Evolutionary conservation across 495 filamentous ascomycete species (phyloP).

Genomic region (Xylaria scruposa): DNA sequence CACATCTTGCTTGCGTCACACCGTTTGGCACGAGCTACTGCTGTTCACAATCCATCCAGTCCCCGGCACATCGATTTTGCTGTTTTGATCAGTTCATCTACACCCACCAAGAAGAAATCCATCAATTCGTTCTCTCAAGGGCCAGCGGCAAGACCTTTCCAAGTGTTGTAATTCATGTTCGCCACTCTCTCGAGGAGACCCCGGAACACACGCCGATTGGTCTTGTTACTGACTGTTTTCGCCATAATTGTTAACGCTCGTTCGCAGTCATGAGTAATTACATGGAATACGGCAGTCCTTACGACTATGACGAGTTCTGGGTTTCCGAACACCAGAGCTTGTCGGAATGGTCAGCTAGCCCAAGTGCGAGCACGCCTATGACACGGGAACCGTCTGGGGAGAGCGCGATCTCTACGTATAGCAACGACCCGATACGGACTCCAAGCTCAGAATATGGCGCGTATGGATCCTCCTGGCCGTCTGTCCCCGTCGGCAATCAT

Average conservation of each 20-base stretch:
- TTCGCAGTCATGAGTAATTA: neutral
- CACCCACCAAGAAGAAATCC: neutral
- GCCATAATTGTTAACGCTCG: neutral
- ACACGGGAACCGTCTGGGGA: conserved; percentile 19
- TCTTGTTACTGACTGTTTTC: neutral
- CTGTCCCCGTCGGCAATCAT: neutral
- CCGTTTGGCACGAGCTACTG: neutral
- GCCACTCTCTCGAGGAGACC: neutral
- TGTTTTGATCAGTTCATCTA: neutral
- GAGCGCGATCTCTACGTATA: conserved; percentile 11
- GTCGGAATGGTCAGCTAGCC: conserved; percentile 10
- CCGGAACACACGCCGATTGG: conserved; percentile 7
- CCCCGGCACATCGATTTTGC: neutral
- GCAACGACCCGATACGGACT: neutral
- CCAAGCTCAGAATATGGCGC: conserved; percentile 17
- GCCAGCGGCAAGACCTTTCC: neutral
- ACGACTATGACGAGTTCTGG: neutral
- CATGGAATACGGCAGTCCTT: neutral
- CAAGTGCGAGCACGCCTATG: conserved; percentile 18
- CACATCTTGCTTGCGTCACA: neutral
- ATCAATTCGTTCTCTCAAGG: neutral
- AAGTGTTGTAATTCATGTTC: neutral
- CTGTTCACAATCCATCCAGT: neutral
- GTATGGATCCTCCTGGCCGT: neutral
- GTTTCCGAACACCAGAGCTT: neutral